Conservation (phyloP, 1,284 basidiomycete species). For the Moniliophthora roreri region DNA sequence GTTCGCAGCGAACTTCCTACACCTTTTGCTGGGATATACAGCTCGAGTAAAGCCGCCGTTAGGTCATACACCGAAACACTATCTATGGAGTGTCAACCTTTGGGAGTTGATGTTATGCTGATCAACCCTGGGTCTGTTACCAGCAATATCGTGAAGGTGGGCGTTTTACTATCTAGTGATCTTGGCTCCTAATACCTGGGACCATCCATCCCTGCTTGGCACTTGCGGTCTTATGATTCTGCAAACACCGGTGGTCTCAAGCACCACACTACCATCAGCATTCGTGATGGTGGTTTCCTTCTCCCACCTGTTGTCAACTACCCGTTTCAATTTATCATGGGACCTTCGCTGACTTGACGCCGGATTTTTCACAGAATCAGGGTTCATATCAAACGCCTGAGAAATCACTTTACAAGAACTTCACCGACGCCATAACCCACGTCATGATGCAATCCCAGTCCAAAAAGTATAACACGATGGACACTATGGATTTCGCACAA, state of each 20-base stretch:
- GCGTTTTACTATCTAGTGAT: neutral
- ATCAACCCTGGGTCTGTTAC: slow-evolving; percentile 15
- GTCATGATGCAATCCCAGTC: slow-evolving; percentile 20
- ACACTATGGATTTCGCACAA: slow-evolving; percentile 18
- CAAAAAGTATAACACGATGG: slow-evolving; percentile 18
- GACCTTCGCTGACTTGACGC: too few relatives aligned
- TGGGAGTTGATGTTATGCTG: slow-evolving; percentile 19
- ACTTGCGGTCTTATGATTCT: neutral
- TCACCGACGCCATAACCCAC: slow-evolving; percentile 2
- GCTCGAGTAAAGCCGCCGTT: slow-evolving; percentile 20
- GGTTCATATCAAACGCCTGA: slow-evolving; percentile 5
- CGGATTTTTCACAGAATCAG: slow-evolving; percentile 9
- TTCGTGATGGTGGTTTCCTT: neutral
- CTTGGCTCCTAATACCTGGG: neutral
- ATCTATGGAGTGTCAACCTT: slow-evolving; percentile 21
- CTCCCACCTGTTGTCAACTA: neutral
- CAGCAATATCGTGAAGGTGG: slow-evolving; percentile 15
- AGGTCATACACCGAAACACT: slow-evolving; percentile 18
- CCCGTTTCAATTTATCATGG: neutral
- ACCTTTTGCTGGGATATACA: slow-evolving; percentile 20
- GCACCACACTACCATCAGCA: too few relatives aligned
- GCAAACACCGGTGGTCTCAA: too few relatives aligned
- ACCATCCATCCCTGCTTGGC: too few relatives aligned
- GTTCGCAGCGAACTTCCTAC: slow-evolving; percentile 19
- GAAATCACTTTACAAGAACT: slow-evolving; percentile 13